Evolutionary conservation across 1,139 yeast species (phyloP), one percentile per base, ranked within the genome.

Genomic region (Maudiozyma humilis): DNA sequence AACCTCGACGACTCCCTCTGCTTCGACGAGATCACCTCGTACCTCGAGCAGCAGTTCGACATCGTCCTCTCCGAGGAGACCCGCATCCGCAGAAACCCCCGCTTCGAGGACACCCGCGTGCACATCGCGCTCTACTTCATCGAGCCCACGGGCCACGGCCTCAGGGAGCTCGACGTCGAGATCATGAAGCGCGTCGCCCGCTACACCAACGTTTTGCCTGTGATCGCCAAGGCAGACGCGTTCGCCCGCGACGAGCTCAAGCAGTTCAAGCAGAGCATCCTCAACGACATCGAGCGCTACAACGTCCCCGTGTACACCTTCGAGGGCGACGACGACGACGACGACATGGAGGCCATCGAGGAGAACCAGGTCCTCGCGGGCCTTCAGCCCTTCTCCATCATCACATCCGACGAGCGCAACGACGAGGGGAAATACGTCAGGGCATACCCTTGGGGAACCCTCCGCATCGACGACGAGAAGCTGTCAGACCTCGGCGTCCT

Each of bases 1-100:
- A 79, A 80, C 52, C 64, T 82, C 51, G 81, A 82, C 59, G 80
- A 82, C 55, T 76, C 75, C 39, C 50, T 69, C 47, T 75, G 87
- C 60, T 83, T 85, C 58, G 71, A 70, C 32, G 83, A 83, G 51
- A 80, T 91, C 48, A 79, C 81, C 44, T 76, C 76, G 48, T 89
- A 80, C 62, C 69, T 91, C 52, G 91, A 85, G 59, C 86, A 81
- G 60, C 96, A 89, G 64, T 89, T 85, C 63, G 89, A 82, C 61
- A 74, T 76, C 51, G 85, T 82, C 5, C 69, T 83, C 50, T 83
- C 86, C 4, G 93, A 83, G 60, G 91, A 83, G 58, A 81, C 88
- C 1, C 69, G 86, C 54, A 78, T 83, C 51, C 77, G 76, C 65
- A 78, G 93, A 75, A 82, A 83, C 57, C 93, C 93, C 27, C 66